Percentiles rank a stretch among this genome's conserved stretches.
Conservation (phyloP, 2,329 filamentous ascomycete genomes). For the Cladosporium austrohemisphaericum region DNA sequence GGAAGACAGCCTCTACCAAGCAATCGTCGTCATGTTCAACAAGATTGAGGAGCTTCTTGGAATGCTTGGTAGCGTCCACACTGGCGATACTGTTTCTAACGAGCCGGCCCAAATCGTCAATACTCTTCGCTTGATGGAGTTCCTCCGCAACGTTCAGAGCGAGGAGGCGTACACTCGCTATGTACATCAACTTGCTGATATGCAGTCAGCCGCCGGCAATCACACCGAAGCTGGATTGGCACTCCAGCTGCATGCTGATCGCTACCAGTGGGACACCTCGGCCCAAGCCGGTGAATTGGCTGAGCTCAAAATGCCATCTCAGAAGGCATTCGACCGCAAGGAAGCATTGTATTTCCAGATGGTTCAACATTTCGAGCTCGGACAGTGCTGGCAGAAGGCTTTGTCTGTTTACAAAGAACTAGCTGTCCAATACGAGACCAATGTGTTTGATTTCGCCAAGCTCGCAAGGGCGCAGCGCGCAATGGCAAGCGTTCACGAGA, state of each 20-base stretch:
- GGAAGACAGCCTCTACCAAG: conserved; percentile 70
- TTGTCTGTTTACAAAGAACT: conserved; percentile 86
- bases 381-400: conserved; percentile 88
- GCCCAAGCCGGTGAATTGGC: conserved; percentile 61
- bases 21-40: conserved; percentile 72
- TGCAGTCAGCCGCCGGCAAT: conserved; percentile 73
- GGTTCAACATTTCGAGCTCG: conserved; percentile 91
- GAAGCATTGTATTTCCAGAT: conserved; percentile 90
- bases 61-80: conserved; percentile 83
- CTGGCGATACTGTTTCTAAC: conserved; percentile 57
- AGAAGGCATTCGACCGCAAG: conserved; percentile 87
- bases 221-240: conserved; percentile 85
- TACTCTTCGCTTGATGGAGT: conserved; percentile 88
- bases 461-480: conserved; percentile 83
- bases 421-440: conserved; percentile 84
- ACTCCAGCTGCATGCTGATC: conserved; percentile 81
- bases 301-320: conserved; percentile 75
- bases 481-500: conserved; percentile 89
- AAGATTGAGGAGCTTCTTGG: conserved; percentile 90
- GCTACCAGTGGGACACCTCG: conserved; percentile 85
- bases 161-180: conserved; percentile 96
- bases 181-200: conserved; percentile 80
- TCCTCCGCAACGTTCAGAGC: conserved; percentile 92
- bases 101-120: conserved; percentile 84
- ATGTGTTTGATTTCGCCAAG: conserved; percentile 86